A percentile compares a stretch with the other conserved stretches of the same genome.
These are phyloP conservation scores for Tagetes patula DNA, from an alignment of 129 eudicot species.

Conservation along the genomic window DNA sequence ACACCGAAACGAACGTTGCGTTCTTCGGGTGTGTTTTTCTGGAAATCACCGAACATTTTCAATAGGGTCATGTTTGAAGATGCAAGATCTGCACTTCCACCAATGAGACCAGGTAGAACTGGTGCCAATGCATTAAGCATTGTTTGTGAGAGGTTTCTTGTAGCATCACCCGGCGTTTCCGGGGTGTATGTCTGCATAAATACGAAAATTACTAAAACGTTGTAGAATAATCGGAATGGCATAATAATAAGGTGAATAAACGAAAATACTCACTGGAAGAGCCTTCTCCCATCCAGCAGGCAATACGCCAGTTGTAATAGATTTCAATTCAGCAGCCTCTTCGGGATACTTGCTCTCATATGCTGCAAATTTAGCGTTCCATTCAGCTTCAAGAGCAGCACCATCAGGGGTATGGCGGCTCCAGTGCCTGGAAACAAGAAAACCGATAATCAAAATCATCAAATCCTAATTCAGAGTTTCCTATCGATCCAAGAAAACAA, in stretches of 20 bases:
- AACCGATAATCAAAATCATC: conserved; percentile 2
- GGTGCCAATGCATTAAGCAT: conserved; percentile 76
- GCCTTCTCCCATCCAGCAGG: conserved; percentile 93
- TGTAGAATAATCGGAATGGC: not conserved
- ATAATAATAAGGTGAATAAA: not conserved
- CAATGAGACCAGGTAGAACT: conserved; percentile 84
- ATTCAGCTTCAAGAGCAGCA: conserved; percentile 83
- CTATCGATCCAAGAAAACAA: not conserved
- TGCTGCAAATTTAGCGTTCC: conserved; percentile 86
- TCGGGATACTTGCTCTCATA: conserved; percentile 80
- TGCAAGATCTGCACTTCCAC: conserved; percentile 98
- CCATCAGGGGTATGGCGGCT: conserved; percentile 88
- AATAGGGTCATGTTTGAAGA: conserved; percentile 96
- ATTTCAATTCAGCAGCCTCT: conserved; percentile 76
- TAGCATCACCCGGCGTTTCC: conserved; percentile 82
- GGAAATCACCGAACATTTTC: conserved; percentile 93
- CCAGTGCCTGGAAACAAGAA: conserved; percentile 66
- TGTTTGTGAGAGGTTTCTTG: conserved; percentile 85
- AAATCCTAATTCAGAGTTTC: conserved; percentile 1
- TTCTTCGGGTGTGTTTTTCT: conserved; percentile 88
- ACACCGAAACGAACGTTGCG: conserved; percentile 91
- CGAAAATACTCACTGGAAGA: conserved; percentile 62
- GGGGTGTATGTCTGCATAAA: conserved; percentile 80
- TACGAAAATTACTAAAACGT: not conserved
- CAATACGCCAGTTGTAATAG: conserved; percentile 52